Evolutionary conservation across 1,139 yeast species (phyloP), one percentile per base, ranked within the genome.

Genomic region (Candida gigantensis): DNA sequence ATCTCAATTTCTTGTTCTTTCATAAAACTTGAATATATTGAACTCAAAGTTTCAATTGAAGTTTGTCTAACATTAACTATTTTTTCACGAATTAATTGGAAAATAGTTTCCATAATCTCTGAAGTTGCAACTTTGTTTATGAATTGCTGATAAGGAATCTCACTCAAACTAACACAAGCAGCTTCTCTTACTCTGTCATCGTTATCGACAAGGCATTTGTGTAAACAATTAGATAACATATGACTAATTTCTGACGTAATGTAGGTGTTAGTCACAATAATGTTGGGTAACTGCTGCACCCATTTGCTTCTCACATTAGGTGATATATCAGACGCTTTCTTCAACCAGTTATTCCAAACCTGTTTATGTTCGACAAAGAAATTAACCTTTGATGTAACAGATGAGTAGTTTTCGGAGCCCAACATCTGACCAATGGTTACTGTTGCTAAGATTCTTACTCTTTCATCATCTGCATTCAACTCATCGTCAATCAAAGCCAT

Each of bases 401-500:
- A 35, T 7, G 54, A 39, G 17, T 36, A 30, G n/a, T 19, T 24
- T 20, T 26, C 17, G 62, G 60, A 57, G 0, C 81, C 74, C 2
- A 88, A 58, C 59, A 90, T 79, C 30, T 70, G 63, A 0, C 95
- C 94, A 5, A 90, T 72, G 0, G 94, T 77, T 34, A 75, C 76
- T 0, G 95, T 85, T 0, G 96, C 90, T 40, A 84, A 58, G 1
- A 69, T 57, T 44, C 97, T 72, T 18, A 85, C 68, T 13, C 68
- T 59, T 17, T 76, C 78, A 46, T 83, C 79, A 32, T 84, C 92
- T 0, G 92, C 84, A 44, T 77, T 80, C 35, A 90, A 63, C 46
- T 88, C 95, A 51, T 86, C 92, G 47, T 86, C 89, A 5, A 89
- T 66, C 40, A 87, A 75, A 0, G 95, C 94, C 70, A 87, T 76